Percentiles rank a stretch among this genome's conserved stretches.
These are phyloP conservation scores for Ganoderma boninense DNA, from an alignment of 1,284 basidiomycete species.

Conservation along the genomic window DNA sequence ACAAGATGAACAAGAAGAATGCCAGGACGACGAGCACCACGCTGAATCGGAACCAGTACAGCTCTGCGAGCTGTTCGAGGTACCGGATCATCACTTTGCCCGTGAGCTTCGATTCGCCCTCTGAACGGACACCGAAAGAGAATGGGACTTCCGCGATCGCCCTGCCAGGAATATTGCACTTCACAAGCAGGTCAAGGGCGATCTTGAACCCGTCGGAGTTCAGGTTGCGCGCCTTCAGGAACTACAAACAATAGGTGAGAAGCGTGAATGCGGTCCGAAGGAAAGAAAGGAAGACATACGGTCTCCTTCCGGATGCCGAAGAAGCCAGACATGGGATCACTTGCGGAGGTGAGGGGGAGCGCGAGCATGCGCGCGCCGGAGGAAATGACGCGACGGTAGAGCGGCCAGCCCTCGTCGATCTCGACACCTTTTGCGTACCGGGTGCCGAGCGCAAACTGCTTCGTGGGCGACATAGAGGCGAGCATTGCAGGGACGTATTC, in stretches of 20 bases:
- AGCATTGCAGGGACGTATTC: conserved; percentile 50
- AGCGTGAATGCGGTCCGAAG: neutral
- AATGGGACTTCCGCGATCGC: conserved; percentile 46
- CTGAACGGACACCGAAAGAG: conserved; percentile 44
- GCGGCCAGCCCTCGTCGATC: conserved; percentile 54
- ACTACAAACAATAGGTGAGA: conserved; percentile 27
- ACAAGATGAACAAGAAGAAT: conserved; percentile 23
- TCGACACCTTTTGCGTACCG: conserved; percentile 52
- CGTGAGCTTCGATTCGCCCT: conserved; percentile 44
- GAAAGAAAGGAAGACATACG: conserved; percentile 34
- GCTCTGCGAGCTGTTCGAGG: conserved; percentile 44
- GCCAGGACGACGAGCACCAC: conserved; percentile 35
- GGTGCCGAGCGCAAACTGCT: conserved; percentile 51
- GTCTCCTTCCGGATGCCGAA: conserved; percentile 51
- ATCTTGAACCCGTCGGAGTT: conserved; percentile 46
- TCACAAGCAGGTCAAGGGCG: conserved; percentile 46
- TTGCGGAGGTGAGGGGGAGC: conserved; percentile 48
- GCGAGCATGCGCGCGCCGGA: conserved; percentile 53
- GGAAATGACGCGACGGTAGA: conserved; percentile 52
- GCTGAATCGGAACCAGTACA: conserved; percentile 44
- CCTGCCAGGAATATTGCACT: conserved; percentile 38
- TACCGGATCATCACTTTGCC: conserved; percentile 45
- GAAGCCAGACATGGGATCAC: conserved; percentile 57
- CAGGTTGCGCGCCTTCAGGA: conserved; percentile 42
- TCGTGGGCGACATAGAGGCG: conserved; percentile 42